Base-by-base conservation (phyloP, 176 grass and related monocot species). In the Panicum miliaceum region DNA sequence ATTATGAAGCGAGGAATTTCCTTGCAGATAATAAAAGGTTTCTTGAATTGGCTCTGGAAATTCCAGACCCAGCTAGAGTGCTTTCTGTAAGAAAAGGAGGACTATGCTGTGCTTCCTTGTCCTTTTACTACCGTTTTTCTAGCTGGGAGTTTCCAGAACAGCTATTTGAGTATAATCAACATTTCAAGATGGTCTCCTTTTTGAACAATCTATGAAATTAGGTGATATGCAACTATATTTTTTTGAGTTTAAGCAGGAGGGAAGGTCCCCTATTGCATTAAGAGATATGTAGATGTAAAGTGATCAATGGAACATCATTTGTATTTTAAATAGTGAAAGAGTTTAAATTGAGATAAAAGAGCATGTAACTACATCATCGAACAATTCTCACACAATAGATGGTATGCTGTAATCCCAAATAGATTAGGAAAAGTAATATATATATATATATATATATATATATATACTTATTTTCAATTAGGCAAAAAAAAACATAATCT, bases 1-100 rank as follows among this genome's bases (percentile, higher is more conserved):
- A 79, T 48, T 82, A 73, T 86, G 74, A 20, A 43, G 52, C 47
- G 20, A 26, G 67, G 11, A 79, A 41, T 83, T 73, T 79, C 34
- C 18, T 68, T 82, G 46, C 9, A 53, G 63, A 62, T 68, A 77
- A 82, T 70, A 68, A 76, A 76, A 42, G 19, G 2, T 81, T 59
- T 67, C 42, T 40, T 0, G 4, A 57, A 68, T 46, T 46, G 61
- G 15, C 16, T 67, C 0, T 51, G 8, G 45, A 38, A 7, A 26
- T 82, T 46, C 64, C 16, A 53, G 14, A 41, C 4, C 18, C 64
- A 15, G 52, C 22, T 27, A 75, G 1, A 14, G 19, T 38, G 18
- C 26, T 51, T 73, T 32, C 16, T 52, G 3, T 32, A 4, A 48
- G 12, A 12, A 47, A 47, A 47, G 10, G 12, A 47, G 3, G 12